These are phyloP conservation scores for Coemansia sp. DNA, from an alignment of 192 early-diverging fungal genomes.

Conservation along the genomic window DNA sequence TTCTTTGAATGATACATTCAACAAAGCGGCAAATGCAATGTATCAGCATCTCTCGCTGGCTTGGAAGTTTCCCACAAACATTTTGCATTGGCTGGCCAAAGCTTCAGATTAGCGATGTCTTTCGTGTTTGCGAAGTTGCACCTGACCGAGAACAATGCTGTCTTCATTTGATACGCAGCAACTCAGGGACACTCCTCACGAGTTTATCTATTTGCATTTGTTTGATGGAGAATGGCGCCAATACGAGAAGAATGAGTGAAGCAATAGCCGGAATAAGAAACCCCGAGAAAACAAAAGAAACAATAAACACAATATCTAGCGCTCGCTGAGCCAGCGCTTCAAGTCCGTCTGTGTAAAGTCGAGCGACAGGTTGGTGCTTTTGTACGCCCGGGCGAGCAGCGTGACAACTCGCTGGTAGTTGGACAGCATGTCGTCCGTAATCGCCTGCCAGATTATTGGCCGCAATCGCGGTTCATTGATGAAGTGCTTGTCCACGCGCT, in stretches of 20 bases:
- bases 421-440: constrained; percentile 80
- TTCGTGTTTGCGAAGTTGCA: neutral
- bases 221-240: no score
- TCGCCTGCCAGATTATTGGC: constrained; percentile 86
- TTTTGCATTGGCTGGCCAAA: neutral
- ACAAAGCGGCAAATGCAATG: neutral
- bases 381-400: constrained; percentile 80
- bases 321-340: constrained; percentile 46
- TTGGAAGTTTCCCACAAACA: neutral
- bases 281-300: no score
- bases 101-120: neutral
- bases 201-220: no score
- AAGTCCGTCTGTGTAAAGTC: constrained; percentile 71
- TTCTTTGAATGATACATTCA: neutral
- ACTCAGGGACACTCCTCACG: neutral
- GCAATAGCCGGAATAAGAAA: no score
- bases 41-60: neutral
- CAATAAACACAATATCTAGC: constrained; percentile 1
- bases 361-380: constrained; percentile 71
- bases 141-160: neutral
- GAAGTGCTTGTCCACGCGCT: constrained; percentile 93
- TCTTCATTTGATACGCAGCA: neutral
- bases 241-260: no score
- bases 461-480: constrained; percentile 75
- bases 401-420: constrained; percentile 78